phyloP scores from a whole-genome alignment of 805 yeast genomes.

The Isabelozyma gotoi region DNA sequence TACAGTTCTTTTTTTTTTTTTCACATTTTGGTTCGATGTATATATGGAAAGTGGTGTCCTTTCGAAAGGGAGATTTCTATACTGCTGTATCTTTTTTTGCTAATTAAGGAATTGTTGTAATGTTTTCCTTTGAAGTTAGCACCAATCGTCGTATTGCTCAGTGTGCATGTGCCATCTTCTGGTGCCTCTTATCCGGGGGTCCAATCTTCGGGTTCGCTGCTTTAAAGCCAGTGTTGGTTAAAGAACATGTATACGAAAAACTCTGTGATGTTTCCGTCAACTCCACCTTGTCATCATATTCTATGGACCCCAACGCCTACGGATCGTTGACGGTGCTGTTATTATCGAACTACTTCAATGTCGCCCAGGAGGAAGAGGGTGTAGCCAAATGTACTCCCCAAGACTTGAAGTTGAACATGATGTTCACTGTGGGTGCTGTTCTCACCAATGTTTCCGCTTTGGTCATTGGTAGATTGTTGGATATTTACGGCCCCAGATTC shows the following conservation, averaged over 20 bases:
- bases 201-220: conserved; percentile 97
- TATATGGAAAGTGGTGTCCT: neutral
- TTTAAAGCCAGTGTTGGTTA: conserved; percentile 74
- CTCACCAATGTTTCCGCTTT: conserved; percentile 55
- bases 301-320: conserved; percentile 6
- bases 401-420: conserved; percentile 55
- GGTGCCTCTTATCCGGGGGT: conserved; percentile 93
- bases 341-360: conserved; percentile 3
- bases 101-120: neutral
- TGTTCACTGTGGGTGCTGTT: conserved; percentile 59
- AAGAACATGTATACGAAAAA: conserved; percentile 73
- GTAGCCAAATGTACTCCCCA: conserved; percentile 49
- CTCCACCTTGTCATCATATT: neutral
- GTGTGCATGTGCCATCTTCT: conserved; percentile 61
- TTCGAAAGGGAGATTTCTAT: neutral
- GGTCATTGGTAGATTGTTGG: conserved; percentile 49
- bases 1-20: too few species aligned
- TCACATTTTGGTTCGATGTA: neutral
- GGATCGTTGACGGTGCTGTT: conserved; percentile 11
- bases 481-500: conserved; percentile 50
- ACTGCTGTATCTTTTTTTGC: neutral
- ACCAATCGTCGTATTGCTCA: conserved; percentile 1
- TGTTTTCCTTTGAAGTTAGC: conserved; percentile 1
- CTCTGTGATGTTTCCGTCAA: conserved; percentile 43
- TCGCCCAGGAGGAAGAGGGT: conserved; percentile 15